Percentiles rank a stretch among this genome's conserved stretches.
Conservation (phyloP, 1,284 basidiomycete species). For the Volvariella volvacea region DNA sequence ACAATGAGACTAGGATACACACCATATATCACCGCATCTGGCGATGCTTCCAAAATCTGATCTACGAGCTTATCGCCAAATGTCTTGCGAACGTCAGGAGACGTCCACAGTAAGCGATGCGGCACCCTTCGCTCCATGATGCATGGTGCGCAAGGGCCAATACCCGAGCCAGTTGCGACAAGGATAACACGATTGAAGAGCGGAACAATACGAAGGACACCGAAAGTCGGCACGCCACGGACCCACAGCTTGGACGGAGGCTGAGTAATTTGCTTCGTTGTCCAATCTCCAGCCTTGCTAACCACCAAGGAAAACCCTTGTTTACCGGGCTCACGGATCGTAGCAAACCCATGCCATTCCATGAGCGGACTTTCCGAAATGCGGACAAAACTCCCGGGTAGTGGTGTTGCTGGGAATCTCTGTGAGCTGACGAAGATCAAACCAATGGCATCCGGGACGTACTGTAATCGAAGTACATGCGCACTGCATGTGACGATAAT, state of each 20-base stretch:
- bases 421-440: slow-evolving; percentile 4
- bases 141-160: slow-evolving; percentile 51
- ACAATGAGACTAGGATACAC: slow-evolving; percentile 8
- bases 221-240: slow-evolving; percentile 51
- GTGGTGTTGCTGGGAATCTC: slow-evolving; percentile 31
- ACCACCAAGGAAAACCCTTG: slow-evolving; percentile 53
- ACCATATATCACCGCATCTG: slow-evolving; percentile 53
- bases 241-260: slow-evolving; percentile 52
- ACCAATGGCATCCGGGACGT: slow-evolving; percentile 11
- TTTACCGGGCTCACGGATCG: slow-evolving; percentile 43
- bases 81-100: slow-evolving; percentile 51
- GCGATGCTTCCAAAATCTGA: slow-evolving; percentile 43
- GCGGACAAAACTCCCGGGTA: slow-evolving; percentile 47
- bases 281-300: slow-evolving; percentile 58
- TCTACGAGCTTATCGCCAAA: slow-evolving; percentile 55
- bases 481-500: slow-evolving; percentile 49
- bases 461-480: slow-evolving; percentile 53
- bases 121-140: slow-evolving; percentile 46
- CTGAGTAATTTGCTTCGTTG: slow-evolving; percentile 40
- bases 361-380: slow-evolving; percentile 46
- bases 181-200: slow-evolving; percentile 54
- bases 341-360: slow-evolving; percentile 61
- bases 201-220: slow-evolving; percentile 50
- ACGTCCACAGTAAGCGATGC: slow-evolving; percentile 52
- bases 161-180: slow-evolving; percentile 57